Evolutionary conservation across 1,284 basidiomycete genomes (phyloP).

Genomic region (Ceratobasidium sp.): DNA sequence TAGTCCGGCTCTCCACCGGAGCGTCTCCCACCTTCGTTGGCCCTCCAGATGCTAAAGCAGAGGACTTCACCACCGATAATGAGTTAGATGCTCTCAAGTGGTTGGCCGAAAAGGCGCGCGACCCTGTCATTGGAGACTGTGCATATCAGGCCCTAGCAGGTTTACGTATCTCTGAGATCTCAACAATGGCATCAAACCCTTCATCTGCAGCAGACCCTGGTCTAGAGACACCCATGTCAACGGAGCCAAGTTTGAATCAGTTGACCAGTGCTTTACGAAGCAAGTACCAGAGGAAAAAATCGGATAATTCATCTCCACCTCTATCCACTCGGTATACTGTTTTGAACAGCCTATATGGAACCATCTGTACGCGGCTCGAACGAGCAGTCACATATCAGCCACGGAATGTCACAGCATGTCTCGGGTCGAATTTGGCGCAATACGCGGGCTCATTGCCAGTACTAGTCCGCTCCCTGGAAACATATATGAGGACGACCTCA

Average conservation of each 20-base stretch:
- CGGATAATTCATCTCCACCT: too few relatives aligned
- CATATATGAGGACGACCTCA: neutral
- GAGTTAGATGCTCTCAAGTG: slow-evolving; percentile 2
- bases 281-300: too few relatives aligned
- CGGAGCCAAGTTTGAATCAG: too few relatives aligned
- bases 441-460: neutral
- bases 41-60: too few relatives aligned
- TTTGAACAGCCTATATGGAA: neutral
- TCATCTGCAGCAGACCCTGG: too few relatives aligned
- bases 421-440: neutral
- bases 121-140: slow-evolving; percentile 4
- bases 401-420: neutral
- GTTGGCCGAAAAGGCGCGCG: slow-evolving; percentile 7
- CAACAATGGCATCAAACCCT: neutral
- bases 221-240: too few relatives aligned
- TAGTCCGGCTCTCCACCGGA: too few relatives aligned
- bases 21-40: too few relatives aligned
- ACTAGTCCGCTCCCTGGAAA: neutral
- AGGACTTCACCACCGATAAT: neutral
- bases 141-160: slow-evolving; percentile 14
- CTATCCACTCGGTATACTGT: neutral
- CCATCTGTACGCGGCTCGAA: neutral
- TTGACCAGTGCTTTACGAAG: neutral
- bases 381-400: neutral
- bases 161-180: neutral